A percentile compares a stretch with the other conserved stretches of the same genome.
Conservation (phyloP, 805 yeast genomes). For the Pichia deserticola region DNA sequence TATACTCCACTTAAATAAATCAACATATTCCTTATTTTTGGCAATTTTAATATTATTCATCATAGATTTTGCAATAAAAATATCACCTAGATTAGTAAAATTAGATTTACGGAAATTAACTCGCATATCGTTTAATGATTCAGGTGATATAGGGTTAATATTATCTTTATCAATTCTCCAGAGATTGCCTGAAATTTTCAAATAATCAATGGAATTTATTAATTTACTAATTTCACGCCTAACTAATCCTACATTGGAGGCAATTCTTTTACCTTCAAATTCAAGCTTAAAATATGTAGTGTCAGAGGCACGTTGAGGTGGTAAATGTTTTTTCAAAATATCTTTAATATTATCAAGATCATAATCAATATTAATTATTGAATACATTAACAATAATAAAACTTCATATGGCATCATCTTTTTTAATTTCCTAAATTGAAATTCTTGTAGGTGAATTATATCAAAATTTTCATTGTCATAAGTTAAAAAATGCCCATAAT, state of each 20-base stretch:
- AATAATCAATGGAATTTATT: not conserved
- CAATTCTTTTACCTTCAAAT: not conserved
- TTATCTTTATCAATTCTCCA: not conserved
- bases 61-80: too few species aligned
- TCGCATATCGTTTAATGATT: too few species aligned
- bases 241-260: conserved; percentile 5
- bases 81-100: too few species aligned
- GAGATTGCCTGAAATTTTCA: not conserved
- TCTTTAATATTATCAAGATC: not conserved
- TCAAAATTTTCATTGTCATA: not conserved
- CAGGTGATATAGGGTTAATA: too few species aligned
- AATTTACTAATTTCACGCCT: not conserved
- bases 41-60: too few species aligned
- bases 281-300: conserved; percentile 1
- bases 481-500: too few species aligned
- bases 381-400: not conserved
- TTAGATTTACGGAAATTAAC: too few species aligned
- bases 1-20: too few species aligned
- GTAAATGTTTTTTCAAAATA: not conserved
- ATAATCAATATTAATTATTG: not conserved
- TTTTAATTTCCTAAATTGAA: not conserved
- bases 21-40: too few species aligned
- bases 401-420: not conserved
- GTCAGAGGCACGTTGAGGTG: conserved; percentile 4
- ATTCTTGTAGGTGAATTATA: not conserved